Evolutionary conservation across 768 basidiomycete species (phyloP), one percentile per base, ranked within the genome.

Genomic region (Mycena galericulata): DNA sequence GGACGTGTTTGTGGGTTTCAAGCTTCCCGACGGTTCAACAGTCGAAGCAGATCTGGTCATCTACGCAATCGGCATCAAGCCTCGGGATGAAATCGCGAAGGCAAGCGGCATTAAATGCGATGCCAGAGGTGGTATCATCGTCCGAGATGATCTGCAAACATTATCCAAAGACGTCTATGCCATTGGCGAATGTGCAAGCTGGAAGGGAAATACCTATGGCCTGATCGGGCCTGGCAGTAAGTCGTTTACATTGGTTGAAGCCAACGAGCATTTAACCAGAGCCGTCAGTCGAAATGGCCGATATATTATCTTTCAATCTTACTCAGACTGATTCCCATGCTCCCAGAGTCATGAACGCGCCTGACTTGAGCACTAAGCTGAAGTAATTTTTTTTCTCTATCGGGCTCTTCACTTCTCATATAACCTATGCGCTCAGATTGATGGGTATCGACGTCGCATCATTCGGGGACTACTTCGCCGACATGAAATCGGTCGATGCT

Each of bases 141-240:
- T 92, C 10, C 82, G 85, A 32, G 88, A 91, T 63, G 77, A 80
- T 57, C 78, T 93, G 51, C 76, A 81, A 72, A 92, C 91, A 1
- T 89, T 85, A 12, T 85, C 83, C 1, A 73, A 84, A 43, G 86
- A 88, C 57, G 85, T 92, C 8, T 93, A 87, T 69, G 92, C 92
- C 8, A 89, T 94, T 53, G 92, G 92, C 6, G 92, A 93, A 76
- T 94, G 92, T 74, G 91, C 91, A 1, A 84, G 82, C 53, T 93
- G 90, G 90, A 82, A 79, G 58, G 86, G 84, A 3, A 87, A 90
- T 43, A 88, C 85, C n/a, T 93, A 91, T 71, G 92, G 92, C 4
- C 80, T 94, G 12, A 91, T 93, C 72, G 91, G 86, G 3, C 92
- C 92, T n/a, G 91, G 92, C 43, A 83, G 84, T 82, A 69, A 72